Conservation (phyloP, 1,284 basidiomycete genomes). For the Moniliophthora roreri region DNA sequence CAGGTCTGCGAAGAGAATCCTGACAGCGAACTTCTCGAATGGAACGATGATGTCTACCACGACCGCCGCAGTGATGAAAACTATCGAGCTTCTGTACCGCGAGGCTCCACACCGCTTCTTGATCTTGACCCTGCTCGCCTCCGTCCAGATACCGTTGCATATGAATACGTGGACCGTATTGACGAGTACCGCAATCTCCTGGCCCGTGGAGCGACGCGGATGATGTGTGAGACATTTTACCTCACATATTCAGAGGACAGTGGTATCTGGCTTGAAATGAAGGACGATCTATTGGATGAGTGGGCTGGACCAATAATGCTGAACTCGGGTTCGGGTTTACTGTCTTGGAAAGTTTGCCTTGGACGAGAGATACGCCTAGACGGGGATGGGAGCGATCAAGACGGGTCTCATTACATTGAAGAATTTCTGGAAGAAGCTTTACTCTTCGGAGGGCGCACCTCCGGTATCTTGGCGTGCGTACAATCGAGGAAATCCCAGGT, state of each 20-base stretch:
- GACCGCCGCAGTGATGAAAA: background rate
- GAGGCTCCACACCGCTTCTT: background rate
- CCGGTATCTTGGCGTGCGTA: too few species aligned
- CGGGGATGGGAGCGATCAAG: too few species aligned
- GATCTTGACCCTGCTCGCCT: background rate
- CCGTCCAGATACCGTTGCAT: background rate
- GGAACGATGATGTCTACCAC: too few species aligned
- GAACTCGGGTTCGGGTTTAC: too few species aligned
- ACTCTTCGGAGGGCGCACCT: too few species aligned
- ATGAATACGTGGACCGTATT: background rate
- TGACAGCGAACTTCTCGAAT: too few species aligned
- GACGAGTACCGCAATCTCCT: background rate
- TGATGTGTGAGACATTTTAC: constrained; percentile 1
- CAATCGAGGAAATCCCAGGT: too few species aligned
- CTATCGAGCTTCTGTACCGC: background rate
- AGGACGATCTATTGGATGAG: background rate
- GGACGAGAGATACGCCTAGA: too few species aligned
- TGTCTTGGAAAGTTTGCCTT: too few species aligned
- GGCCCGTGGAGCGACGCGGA: background rate
- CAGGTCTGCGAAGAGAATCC: too few species aligned
- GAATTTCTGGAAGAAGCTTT: too few species aligned
- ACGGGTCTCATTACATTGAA: too few species aligned
- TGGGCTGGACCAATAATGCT: background rate
- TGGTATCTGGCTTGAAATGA: background rate
- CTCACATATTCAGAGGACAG: background rate